Conservation (phyloP, 2,329 filamentous ascomycete species). For the Colletotrichum theobromicola region DNA sequence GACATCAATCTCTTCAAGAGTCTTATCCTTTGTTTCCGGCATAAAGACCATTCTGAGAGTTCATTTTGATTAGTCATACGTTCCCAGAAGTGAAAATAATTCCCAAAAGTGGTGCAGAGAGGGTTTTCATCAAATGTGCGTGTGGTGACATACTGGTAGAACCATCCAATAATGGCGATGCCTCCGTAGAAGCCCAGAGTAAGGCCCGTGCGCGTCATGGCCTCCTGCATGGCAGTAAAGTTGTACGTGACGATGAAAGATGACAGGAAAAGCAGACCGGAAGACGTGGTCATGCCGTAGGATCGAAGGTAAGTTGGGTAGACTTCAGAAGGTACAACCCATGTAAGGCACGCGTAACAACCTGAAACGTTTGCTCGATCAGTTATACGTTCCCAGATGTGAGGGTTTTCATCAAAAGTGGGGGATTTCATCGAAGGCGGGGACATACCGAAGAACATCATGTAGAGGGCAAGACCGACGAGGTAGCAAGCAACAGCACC, state of each 20-base stretch:
- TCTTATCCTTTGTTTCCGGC: constrained; percentile 75
- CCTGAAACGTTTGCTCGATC: constrained; percentile 27
- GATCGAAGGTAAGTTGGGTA: constrained; percentile 75
- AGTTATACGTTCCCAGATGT: neutral
- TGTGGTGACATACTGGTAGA: constrained; percentile 58
- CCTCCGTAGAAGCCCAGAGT: constrained; percentile 76
- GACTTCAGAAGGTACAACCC: constrained; percentile 72
- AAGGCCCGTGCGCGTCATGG: constrained; percentile 71
- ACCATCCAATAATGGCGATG: constrained; percentile 72
- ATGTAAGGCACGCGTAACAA: constrained; percentile 67
- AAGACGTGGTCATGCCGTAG: constrained; percentile 76
- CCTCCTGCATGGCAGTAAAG: constrained; percentile 71
- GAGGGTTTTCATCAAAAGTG: neutral
- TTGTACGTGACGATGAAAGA: constrained; percentile 80
- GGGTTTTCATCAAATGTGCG: too few relatives aligned
- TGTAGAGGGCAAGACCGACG: constrained; percentile 71
- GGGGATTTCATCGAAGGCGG: neutral
- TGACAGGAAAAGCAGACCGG: constrained; percentile 71
- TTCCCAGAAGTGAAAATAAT: neutral
- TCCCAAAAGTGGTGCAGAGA: neutral
- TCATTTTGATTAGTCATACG: neutral
- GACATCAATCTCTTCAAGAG: constrained; percentile 73
- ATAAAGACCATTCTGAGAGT: constrained; percentile 65
- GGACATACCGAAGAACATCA: constrained; percentile 62
- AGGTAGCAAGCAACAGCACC: constrained; percentile 67